Base-by-base conservation (phyloP, 345 rosid species). In the Nasturtium officinale region DNA sequence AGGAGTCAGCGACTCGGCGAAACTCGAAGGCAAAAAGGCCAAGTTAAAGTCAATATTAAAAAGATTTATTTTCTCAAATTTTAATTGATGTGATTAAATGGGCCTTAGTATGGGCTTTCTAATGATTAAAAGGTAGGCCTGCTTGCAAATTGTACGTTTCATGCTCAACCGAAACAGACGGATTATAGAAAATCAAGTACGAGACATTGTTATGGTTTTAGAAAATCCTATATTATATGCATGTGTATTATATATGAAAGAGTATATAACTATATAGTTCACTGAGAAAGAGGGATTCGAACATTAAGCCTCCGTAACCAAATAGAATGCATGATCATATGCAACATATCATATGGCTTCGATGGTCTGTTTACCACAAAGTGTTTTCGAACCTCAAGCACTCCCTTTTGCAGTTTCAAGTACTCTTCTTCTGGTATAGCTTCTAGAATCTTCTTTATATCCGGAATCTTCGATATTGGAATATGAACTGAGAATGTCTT, bases 241-340 rank as follows among this genome's bases (percentile, higher is more conserved):
- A 48, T 74, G 32, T 42, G 8, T 59, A 21, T 7, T 60, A 21
- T 59, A 29, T 74, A 40, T 50, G 18, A 57, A 23, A 50, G 17
- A 35, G 38, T 35, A 35, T 42, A 9, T 42, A 45, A 54, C 65
- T 61, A 11, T 35, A 53, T 29, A 46, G 42, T 55, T 57, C 64
- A 73, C 20, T 38, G 42, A 16, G 58, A 65, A 23, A 59, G 66
- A 55, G 83, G 73, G 38, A 80, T 29, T 69, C 77, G 76, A 40
- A 84, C 55, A 60, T 88, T 86, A 25, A 89, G 83, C 79, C 91
- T 82, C 38, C 90, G 84, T 13, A 89, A 76, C 95, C 95, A 89
- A 1, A 85, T 73, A 7, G 90, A 89, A 57, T 89, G 95, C 68
- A 85, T 63, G 20, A 89, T 74, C 95, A 89, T 89, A 68, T 84